phyloP scores from a whole-genome alignment of 345 rosid species.

The Lagerstroemia speciosa region DNA sequence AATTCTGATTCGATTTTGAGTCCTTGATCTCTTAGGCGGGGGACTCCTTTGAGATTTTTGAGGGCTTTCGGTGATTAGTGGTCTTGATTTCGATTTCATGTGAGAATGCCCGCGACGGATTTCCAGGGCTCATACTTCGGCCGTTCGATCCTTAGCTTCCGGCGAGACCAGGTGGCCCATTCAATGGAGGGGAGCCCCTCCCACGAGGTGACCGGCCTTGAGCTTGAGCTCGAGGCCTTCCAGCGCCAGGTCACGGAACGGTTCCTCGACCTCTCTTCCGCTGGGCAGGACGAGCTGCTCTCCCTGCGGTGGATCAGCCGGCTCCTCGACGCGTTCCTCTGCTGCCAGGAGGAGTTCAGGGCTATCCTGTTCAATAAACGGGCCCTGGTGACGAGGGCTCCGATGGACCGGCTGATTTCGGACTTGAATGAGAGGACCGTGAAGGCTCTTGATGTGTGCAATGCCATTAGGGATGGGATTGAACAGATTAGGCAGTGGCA shows the following conservation, averaged over 20 bases:
- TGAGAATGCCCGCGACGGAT: constrained; percentile 12
- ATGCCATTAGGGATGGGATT: constrained; percentile 42
- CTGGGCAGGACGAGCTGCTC: constrained; percentile 32
- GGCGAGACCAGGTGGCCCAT: constrained; percentile 38
- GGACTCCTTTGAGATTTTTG: background rate
- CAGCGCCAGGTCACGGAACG: constrained; percentile 51
- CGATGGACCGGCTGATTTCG: constrained; percentile 29
- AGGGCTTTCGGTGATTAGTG: background rate
- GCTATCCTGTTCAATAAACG: constrained; percentile 34
- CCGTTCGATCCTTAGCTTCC: constrained; percentile 29
- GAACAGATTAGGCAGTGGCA: constrained; percentile 39
- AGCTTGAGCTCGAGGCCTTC: constrained; percentile 47
- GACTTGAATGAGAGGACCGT: constrained; percentile 33
- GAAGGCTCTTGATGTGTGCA: constrained; percentile 40
- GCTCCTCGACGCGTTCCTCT: constrained; percentile 47
- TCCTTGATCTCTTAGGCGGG: background rate
- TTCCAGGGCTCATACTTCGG: constrained; percentile 23
- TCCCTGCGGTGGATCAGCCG: constrained; percentile 53
- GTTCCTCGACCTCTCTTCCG: constrained; percentile 40
- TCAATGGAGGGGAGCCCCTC: constrained; percentile 22
- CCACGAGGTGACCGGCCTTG: constrained; percentile 24
- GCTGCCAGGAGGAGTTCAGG: constrained; percentile 62
- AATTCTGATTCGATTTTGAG: background rate
- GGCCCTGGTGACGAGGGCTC: constrained; percentile 25
- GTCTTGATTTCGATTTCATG: background rate